Conservation (phyloP, 2,329 filamentous ascomycete species). For the Tolypocladium capitatum region DNA sequence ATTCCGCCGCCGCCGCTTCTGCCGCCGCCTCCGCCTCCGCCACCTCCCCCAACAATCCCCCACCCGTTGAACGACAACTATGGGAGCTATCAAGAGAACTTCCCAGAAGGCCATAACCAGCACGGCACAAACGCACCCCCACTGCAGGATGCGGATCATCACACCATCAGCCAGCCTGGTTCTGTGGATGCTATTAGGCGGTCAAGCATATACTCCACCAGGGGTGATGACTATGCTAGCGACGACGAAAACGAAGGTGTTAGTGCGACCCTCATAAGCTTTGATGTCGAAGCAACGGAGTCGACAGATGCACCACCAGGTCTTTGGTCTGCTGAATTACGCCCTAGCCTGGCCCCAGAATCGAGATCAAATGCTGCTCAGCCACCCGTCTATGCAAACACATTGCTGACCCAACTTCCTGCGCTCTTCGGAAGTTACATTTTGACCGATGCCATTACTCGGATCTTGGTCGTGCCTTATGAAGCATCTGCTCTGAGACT, state of each 20-base stretch:
- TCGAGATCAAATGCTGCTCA: conserved; percentile 9
- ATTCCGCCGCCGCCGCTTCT: too few species aligned
- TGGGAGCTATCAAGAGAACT: background rate
- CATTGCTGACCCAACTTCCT: conserved; percentile 36
- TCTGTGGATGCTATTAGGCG: conserved; percentile 23
- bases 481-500: conserved; percentile 33
- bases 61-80: background rate
- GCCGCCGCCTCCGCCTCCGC: too few species aligned
- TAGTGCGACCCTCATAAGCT: conserved; percentile 44
- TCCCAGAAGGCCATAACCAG: background rate
- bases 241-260: conserved; percentile 43
- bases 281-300: conserved; percentile 46
- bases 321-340: conserved; percentile 45
- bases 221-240: conserved; percentile 38
- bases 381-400: conserved; percentile 30
- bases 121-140: conserved; percentile 8
- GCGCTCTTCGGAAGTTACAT: conserved; percentile 33
- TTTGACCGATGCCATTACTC: conserved; percentile 27
- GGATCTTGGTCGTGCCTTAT: conserved; percentile 30
- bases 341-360: conserved; percentile 31
- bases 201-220: conserved; percentile 32
- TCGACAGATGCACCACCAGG: conserved; percentile 36
- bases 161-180: conserved; percentile 12
- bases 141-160: conserved; percentile 16
- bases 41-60: conserved; percentile 2